Evolutionary conservation across 441 rosid genomes (phyloP), one percentile per base, ranked within the genome.

Genomic region (Erodium moschatum): DNA sequence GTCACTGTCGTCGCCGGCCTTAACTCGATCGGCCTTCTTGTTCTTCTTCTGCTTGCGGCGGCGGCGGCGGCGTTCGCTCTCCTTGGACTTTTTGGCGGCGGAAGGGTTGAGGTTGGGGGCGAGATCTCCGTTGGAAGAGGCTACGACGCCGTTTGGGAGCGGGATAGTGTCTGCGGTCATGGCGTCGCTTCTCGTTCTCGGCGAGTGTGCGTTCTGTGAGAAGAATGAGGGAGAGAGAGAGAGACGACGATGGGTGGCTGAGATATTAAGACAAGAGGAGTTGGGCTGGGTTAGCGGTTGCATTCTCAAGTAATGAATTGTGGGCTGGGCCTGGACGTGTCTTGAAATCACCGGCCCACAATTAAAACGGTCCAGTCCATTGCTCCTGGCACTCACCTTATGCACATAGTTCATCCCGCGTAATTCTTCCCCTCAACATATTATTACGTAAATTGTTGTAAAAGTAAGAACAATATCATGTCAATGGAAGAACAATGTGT

Each of bases 1-100:
- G 56, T 83, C 90, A 65, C 77, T 80, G 4, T 84, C 91, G 0
- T 72, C 73, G 7, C 67, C 82, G 18, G 74, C 72, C 68, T 77
- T 78, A 10, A 84, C 73, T 15, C 58, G 58, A 50, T n/a, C 18
- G 15, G 81, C 76, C 70, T 84, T 88, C 56, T 54, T 68, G 71
- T 76, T 88, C 87, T 94, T 94, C 90, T 94, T 94, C 85, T 89
- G 99, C 87, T 91, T 94, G 74, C 99, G 91, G 69, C 99, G 74
- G 67, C 97, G 87, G 68, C 97, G 97, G 20, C 99, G 97, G 27
- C 98, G 82, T 35, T 94, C 97, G 73, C 75, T 85, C 78, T 91
- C 95, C 4, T 86, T 86, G 2, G 89, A 80, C 76, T 89, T 88
- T 76, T 83, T 88, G 73, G 84, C 74, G 38, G 65, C 46, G 15